These are phyloP conservation scores for Calonectria leucothoes DNA, from an alignment of 2,329 filamentous ascomycete species.

Conservation along the genomic window DNA sequence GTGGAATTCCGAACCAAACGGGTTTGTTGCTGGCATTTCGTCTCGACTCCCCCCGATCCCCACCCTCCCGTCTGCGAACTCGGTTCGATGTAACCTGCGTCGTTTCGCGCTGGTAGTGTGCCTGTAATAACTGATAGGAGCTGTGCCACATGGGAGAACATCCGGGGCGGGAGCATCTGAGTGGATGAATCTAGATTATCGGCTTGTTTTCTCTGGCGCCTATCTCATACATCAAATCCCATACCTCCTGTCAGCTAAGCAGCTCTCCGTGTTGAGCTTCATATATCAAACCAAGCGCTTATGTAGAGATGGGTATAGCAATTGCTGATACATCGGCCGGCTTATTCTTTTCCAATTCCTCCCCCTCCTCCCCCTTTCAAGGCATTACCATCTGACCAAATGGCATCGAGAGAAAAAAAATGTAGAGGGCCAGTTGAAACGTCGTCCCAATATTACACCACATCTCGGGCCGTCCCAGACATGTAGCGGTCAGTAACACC, in stretches of 20 bases:
- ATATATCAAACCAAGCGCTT: background rate
- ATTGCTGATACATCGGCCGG: background rate
- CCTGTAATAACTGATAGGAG: background rate
- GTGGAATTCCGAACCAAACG: constrained; percentile 18
- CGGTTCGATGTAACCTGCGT: constrained; percentile 3
- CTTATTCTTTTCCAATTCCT: background rate
- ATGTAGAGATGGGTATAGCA: background rate
- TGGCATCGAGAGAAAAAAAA: background rate
- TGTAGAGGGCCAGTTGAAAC: constrained; percentile 49
- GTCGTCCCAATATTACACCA: constrained; percentile 22
- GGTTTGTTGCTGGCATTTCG: constrained; percentile 15
- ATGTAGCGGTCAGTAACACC: background rate
- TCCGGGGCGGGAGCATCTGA: background rate
- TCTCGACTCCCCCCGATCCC: constrained; percentile 12
- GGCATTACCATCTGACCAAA: background rate
- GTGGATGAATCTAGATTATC: background rate
- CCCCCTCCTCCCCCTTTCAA: background rate
- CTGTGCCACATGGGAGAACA: background rate
- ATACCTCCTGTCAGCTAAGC: background rate
- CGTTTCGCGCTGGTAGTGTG: background rate
- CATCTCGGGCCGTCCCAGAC: constrained; percentile 3
- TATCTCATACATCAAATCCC: constrained; percentile 10
- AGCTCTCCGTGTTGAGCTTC: background rate
- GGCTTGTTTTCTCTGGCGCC: constrained; percentile 2
- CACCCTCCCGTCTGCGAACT: background rate